Base-by-base conservation (phyloP, 2,329 filamentous ascomycete genomes). In the Chaetomium strumarium region DNA sequence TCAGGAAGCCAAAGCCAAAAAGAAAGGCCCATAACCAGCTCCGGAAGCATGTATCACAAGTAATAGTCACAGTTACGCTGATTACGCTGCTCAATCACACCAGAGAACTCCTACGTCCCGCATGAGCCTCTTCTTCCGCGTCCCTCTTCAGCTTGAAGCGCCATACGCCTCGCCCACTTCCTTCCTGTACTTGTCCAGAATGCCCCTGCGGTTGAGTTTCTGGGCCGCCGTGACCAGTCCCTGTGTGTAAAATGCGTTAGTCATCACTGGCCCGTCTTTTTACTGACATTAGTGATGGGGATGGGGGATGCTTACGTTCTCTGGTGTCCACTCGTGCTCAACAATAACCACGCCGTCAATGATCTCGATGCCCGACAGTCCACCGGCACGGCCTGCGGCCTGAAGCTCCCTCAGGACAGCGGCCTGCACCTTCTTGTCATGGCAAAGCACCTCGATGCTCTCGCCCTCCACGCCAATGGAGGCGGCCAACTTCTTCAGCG, bases 291-390 rank as follows among this genome's bases (percentile, higher is more conserved):
- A 34, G n/a, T 13, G 2, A 16, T 14, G 34, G 34, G 13, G 34
- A 5, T 8, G 14, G 34, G 34, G 3, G 14, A 75, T 24, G 9
- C 82, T 78, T 68, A 86, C 83, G 63, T 87, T 88, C 60, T 87
- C 81, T 41, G 85, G 82, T 10, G 83, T 88, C 85, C 85, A 88
- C 68, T 88, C 85, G 69, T 88, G 84, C 57, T 87, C 84, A 0
- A 81, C 80, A 60, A 88, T 64, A 1, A 87, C 84, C 12, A 88
- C 81, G 55, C 84, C 85, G 56, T 86, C 81, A 55, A 88, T 82
- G 51, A 87, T 81, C 70, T 88, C 84, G 52, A 87, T 86, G 14
- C 80, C 78, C 2, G 76, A 74, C 19, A 88, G 72, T 12, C 84
- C 83, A 49, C 80, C 81, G 58, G 78, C 75, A 57, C 77, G 77